Evolutionary conservation across 257 asterid species (phyloP).

Genomic region (Knoxia roxburghii): DNA sequence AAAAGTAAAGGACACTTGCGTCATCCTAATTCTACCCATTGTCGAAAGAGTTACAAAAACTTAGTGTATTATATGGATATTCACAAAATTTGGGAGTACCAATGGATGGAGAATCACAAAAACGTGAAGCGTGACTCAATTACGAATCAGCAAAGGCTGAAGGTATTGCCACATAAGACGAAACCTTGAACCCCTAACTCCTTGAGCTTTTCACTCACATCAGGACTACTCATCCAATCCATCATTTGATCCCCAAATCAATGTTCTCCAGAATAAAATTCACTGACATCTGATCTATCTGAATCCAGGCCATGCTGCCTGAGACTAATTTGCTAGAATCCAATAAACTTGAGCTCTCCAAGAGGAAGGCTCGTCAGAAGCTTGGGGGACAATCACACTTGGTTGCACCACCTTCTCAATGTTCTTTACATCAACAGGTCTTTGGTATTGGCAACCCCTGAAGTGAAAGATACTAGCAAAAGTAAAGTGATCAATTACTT

Average conservation of each 20-base stretch:
- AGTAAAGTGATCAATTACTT: slow-evolving; percentile 89
- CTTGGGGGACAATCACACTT: slow-evolving; percentile 66
- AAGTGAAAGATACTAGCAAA: slow-evolving; percentile 74
- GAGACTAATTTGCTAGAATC: slow-evolving; percentile 44
- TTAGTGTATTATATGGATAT: slow-evolving; percentile 12
- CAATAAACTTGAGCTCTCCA: slow-evolving; percentile 48
- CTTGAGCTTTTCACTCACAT: slow-evolving; percentile 40
- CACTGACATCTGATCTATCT: slow-evolving; percentile 54
- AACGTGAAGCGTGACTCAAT: slow-evolving; percentile 7
- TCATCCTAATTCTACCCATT: slow-evolving; percentile 9
- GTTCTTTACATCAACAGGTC: slow-evolving; percentile 38
- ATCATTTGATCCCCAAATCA: slow-evolving; percentile 38
- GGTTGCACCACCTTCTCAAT: slow-evolving; percentile 74
- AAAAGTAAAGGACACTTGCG: background rate
- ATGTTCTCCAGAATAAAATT: slow-evolving; percentile 27
- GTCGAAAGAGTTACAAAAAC: slow-evolving; percentile 11
- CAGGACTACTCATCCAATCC: slow-evolving; percentile 75
- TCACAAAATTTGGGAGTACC: slow-evolving; percentile 13
- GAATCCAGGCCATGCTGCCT: slow-evolving; percentile 38
- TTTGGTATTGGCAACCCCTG: slow-evolving; percentile 47
- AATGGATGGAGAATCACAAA: slow-evolving; percentile 5
- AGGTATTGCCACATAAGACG: slow-evolving; percentile 73
- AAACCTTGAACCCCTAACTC: slow-evolving; percentile 79
- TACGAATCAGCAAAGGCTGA: slow-evolving; percentile 49
- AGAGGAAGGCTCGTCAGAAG: slow-evolving; percentile 28